Evolutionary conservation across 2,329 filamentous ascomycete genomes (phyloP).

Genomic region (Cadophora sp.): DNA sequence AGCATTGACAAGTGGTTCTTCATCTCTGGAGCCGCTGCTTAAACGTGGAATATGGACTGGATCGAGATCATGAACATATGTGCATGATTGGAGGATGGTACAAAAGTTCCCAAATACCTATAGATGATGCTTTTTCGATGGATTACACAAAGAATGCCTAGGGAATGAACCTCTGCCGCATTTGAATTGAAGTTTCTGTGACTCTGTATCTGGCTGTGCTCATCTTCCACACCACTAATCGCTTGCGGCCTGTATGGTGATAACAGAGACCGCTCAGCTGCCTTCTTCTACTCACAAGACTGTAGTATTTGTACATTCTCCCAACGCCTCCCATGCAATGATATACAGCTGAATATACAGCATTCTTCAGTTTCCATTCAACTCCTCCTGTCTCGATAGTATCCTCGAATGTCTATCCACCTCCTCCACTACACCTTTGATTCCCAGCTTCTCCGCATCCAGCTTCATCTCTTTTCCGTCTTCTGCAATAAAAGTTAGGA

Average conservation of each 20-base stretch:
- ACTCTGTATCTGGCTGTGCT: neutral
- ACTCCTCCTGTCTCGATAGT: slow-evolving; percentile 82
- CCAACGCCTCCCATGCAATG: slow-evolving; percentile 41
- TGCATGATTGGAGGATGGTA: slow-evolving; percentile 23
- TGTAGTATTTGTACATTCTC: slow-evolving; percentile 10
- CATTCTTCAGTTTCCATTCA: slow-evolving; percentile 54
- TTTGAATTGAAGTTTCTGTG: neutral
- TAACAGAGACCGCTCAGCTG: neutral
- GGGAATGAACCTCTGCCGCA: slow-evolving; percentile 6
- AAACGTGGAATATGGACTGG: slow-evolving; percentile 46
- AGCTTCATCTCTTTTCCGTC: slow-evolving; percentile 91
- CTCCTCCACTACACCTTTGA: slow-evolving; percentile 87
- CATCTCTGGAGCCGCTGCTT: slow-evolving; percentile 94
- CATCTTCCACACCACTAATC: neutral
- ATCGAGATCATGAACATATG: slow-evolving; percentile 17
- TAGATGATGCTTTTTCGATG: slow-evolving; percentile 22
- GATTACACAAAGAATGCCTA: slow-evolving; percentile 15
- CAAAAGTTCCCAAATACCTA: slow-evolving; percentile 27
- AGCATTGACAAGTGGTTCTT: slow-evolving; percentile 99
- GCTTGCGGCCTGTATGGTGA: neutral
- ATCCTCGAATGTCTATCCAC: slow-evolving; percentile 87
- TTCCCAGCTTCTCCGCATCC: slow-evolving; percentile 79
- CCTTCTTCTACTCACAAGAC: neutral
- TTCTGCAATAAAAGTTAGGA: slow-evolving; percentile 58
- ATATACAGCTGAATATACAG: slow-evolving; percentile 18